Conservation (phyloP, 2,329 filamentous ascomycete species). For the Fusarium chlamydosporum region DNA sequence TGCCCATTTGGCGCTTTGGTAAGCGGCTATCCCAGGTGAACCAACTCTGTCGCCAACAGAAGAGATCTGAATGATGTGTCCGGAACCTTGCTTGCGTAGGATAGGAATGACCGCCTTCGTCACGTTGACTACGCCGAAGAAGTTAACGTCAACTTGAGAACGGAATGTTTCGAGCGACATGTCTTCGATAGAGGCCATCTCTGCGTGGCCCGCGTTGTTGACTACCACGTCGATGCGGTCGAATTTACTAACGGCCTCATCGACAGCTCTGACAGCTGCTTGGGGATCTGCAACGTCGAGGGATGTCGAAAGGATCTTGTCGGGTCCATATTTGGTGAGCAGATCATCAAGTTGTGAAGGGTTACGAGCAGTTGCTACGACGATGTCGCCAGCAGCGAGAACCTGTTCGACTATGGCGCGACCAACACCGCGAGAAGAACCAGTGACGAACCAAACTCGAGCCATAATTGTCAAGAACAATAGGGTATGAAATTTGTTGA, state of each 20-base stretch:
- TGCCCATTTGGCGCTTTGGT: conserved; percentile 59
- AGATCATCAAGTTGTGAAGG: conserved; percentile 54
- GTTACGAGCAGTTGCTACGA: conserved; percentile 62
- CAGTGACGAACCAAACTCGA: conserved; percentile 63
- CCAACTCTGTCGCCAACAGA: conserved; percentile 56
- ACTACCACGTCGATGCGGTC: conserved; percentile 70
- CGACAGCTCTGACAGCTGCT: conserved; percentile 58
- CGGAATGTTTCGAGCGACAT: conserved; percentile 63
- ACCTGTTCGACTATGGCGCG: conserved; percentile 57
- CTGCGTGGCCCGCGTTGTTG: conserved; percentile 73
- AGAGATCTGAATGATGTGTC: conserved; percentile 59
- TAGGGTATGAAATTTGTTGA: too few relatives aligned
- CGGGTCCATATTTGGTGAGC: conserved; percentile 55
- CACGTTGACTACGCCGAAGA: conserved; percentile 69
- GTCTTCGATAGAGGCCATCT: conserved; percentile 67
- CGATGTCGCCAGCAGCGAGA: conserved; percentile 58
- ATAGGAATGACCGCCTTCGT: conserved; percentile 60
- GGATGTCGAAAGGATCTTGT: conserved; percentile 63
- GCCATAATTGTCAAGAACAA: conserved; percentile 35
- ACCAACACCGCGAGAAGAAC: conserved; percentile 64
- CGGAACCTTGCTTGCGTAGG: conserved; percentile 50
- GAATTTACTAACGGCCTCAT: conserved; percentile 61
- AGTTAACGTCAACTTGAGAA: conserved; percentile 71
- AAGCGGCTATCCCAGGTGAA: conserved; percentile 54
- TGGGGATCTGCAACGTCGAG: conserved; percentile 64